Evolutionary conservation across 768 basidiomycete species (phyloP).

Genomic region (Suillus ampliporus): DNA sequence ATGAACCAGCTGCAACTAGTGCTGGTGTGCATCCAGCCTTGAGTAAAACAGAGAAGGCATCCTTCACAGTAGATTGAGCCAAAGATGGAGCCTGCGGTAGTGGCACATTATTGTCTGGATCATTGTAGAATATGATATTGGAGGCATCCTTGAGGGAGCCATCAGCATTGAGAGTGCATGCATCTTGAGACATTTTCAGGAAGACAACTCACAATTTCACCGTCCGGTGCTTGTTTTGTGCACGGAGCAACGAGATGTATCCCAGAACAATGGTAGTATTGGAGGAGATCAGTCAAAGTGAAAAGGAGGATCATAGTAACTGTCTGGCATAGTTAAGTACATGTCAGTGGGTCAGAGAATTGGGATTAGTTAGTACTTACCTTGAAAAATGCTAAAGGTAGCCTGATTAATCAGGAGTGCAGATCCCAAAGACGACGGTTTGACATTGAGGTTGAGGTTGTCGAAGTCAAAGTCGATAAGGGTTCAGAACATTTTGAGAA

Average conservation of each 20-base stretch:
- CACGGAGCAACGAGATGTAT: background rate
- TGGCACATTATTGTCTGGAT: background rate
- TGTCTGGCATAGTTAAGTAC: background rate
- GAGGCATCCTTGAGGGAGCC: constrained; percentile 1
- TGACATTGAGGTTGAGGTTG: too few relatives aligned
- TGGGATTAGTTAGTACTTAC: too few relatives aligned
- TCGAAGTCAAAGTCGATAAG: too few relatives aligned
- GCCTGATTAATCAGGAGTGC: too few relatives aligned
- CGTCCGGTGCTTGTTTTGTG: background rate
- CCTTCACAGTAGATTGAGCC: too few relatives aligned
- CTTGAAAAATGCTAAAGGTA: too few relatives aligned
- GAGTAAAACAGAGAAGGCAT: background rate
- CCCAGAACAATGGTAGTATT: background rate
- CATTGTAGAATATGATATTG: background rate
- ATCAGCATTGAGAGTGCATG: background rate
- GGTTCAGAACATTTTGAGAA: too few relatives aligned
- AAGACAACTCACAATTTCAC: background rate
- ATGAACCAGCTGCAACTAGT: background rate
- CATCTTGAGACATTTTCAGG: background rate
- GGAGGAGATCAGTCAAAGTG: background rate
- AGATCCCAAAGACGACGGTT: too few relatives aligned
- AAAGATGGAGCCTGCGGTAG: background rate
- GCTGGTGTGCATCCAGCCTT: background rate
- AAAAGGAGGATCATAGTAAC: background rate
- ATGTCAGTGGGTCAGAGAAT: too few relatives aligned